Base-by-base conservation (phyloP, 2,329 filamentous ascomycete species). In the Aspergillus sp. region DNA sequence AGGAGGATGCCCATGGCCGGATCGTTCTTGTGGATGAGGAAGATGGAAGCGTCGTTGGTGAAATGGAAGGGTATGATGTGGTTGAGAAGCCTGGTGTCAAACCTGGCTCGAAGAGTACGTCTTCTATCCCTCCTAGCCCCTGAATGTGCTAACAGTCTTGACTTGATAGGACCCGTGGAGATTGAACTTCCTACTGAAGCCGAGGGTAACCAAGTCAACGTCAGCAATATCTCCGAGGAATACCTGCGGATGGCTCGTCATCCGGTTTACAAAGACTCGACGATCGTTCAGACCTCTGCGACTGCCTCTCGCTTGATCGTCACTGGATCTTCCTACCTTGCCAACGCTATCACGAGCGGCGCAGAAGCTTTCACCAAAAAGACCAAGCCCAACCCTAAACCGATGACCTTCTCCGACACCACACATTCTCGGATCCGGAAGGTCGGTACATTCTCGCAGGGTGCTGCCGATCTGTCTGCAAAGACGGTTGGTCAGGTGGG, bases 1-100 rank as follows among this genome's bases (percentile, higher is more conserved):
- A 72, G 25, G 64, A 63, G n/a, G 71, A 73, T 53, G 3, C 74
- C 75, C 75, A 85, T 38, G 91, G 93, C 15, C 88, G 95, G 75
- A 94, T 97, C 68, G 94, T 99, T 5, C 83, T 99, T 8, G 83
- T 99, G 15, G 92, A 99, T 71, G 95, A 99, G 77, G 94, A 98
- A 73, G 90, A 99, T 77, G 95, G 95, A 55, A 96, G 91, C 68
- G 90, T 99, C 8, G 90, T 99, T 27, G 95, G 95, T 49, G 94
- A 99, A 79, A 81, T 99, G 63, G 90, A 94, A 60, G 90, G 89
- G 17, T 94, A 91, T 70, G 82, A 92, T 65, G 84, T 96, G 17
- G 82, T 94, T 15, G 92, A 97, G 71, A 86, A 93, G 65, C 82
- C 86, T 27, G 84, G 83, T 54, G 83, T 99, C 63, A 87, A 89